Conservation (phyloP, 108 stramenopile genomes). For the Fragilaria radians region DNA sequence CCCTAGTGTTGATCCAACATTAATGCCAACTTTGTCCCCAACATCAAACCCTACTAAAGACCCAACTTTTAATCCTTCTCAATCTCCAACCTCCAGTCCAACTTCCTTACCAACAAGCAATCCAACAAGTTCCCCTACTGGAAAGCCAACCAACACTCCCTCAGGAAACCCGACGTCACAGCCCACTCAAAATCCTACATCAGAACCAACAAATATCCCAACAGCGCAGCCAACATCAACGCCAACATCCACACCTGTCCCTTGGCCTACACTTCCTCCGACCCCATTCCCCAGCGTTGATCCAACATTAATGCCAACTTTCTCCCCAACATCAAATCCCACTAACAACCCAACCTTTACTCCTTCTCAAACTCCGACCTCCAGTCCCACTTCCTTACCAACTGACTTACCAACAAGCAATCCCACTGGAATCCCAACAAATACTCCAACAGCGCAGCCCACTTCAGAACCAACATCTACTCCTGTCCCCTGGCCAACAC, state of each 20-base stretch:
- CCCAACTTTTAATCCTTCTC: background rate
- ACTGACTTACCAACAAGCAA: background rate
- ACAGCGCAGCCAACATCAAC: background rate
- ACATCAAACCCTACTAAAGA: background rate
- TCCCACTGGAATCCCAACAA: background rate
- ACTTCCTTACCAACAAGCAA: background rate
- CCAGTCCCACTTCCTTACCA: background rate
- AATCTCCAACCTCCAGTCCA: background rate
- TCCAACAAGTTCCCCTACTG: background rate
- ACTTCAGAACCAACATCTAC: background rate
- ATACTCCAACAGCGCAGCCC: background rate
- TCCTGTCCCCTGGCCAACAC: background rate
- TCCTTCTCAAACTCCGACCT: slow-evolving; percentile 1
- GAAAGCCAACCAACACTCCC: background rate
- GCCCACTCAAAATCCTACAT: background rate
- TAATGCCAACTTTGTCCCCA: background rate
- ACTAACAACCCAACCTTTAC: background rate
- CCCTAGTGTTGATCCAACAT: background rate
- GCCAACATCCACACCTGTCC: background rate
- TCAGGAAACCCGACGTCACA: background rate
- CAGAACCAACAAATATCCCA: background rate
- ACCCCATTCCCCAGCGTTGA: background rate
- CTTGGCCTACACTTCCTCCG: background rate
- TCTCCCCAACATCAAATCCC: background rate
- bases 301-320: background rate